A percentile compares a stretch with the other conserved stretches of the same genome.
Conservation (phyloP, 495 filamentous ascomycete genomes). For the Thermochaetoides thermophila region DNA sequence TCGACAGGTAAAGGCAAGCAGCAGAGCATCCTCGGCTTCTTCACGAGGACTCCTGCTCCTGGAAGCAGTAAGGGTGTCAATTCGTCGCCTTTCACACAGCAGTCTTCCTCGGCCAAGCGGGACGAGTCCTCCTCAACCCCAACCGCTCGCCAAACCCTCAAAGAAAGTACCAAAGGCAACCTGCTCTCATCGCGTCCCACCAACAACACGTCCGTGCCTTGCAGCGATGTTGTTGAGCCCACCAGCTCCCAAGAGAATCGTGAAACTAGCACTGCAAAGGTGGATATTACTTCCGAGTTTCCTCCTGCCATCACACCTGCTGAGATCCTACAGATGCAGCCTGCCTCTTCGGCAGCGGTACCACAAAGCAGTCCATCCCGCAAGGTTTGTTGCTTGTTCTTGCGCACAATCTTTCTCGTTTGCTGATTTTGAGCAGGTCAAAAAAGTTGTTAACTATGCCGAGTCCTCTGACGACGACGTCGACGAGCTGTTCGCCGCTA, state of each 20-base stretch:
- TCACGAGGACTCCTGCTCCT: constrained; percentile 48
- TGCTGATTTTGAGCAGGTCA: constrained; percentile 24
- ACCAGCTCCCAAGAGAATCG: constrained; percentile 43
- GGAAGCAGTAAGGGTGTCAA: constrained; percentile 15
- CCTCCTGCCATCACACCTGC: constrained; percentile 20
- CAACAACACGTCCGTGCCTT: constrained; percentile 57
- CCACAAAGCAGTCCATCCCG: constrained; percentile 42
- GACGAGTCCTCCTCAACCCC: constrained; percentile 14
- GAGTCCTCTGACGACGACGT: constrained; percentile 50
- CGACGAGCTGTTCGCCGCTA: constrained; percentile 39
- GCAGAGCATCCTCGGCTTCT: constrained; percentile 80
- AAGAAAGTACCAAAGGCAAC: too few relatives aligned
- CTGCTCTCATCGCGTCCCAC: too few relatives aligned
- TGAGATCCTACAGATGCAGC: constrained; percentile 23
- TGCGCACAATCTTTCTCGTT: neutral
- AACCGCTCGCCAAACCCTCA: constrained; percentile 28
- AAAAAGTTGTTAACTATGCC: constrained; percentile 46
- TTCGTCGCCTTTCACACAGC: constrained; percentile 13
- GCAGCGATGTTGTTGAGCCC: constrained; percentile 51
- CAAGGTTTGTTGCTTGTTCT: constrained; percentile 30
- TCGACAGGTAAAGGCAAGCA: constrained; percentile 49
- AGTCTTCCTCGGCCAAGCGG: constrained; percentile 11
- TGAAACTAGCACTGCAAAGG: constrained; percentile 26
- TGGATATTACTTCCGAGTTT: constrained; percentile 26
- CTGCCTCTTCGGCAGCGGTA: constrained; percentile 6